Percentiles rank a stretch among this genome's conserved stretches.
These are phyloP conservation scores for Elsinoe fawcettii DNA, from an alignment of 2,329 filamentous ascomycete genomes.

Conservation along the genomic window DNA sequence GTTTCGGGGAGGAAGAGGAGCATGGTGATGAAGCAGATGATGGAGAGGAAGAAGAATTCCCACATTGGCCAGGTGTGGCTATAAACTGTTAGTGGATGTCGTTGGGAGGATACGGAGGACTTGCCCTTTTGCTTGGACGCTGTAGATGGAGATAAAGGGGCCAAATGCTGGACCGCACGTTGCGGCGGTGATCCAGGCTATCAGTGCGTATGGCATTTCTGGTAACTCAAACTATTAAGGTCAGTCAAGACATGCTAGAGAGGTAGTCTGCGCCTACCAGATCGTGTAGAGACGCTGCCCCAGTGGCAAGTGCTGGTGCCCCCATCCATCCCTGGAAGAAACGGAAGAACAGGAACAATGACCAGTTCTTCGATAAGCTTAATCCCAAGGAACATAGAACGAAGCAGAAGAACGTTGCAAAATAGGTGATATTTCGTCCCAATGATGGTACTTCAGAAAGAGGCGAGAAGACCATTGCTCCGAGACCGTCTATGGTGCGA, in stretches of 20 bases:
- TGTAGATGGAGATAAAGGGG: constrained; percentile 54
- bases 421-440: constrained; percentile 61
- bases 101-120: not conserved
- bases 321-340: constrained; percentile 62
- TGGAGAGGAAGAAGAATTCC: constrained; percentile 56
- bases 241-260: not conserved
- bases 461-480: constrained; percentile 58
- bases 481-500: constrained; percentile 42
- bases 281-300: constrained; percentile 50
- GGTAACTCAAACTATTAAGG: constrained; percentile 41
- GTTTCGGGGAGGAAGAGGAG: constrained; percentile 58
- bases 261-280: constrained; percentile 21
- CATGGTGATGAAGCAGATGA: constrained; percentile 52
- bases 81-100: not conserved
- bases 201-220: constrained; percentile 52
- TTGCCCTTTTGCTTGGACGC: constrained; percentile 35
- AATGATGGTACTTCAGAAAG: constrained; percentile 59
- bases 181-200: constrained; percentile 50
- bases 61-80: constrained; percentile 41
- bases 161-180: constrained; percentile 49
- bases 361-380: constrained; percentile 47
- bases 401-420: constrained; percentile 60
- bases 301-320: constrained; percentile 55
- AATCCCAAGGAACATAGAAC: constrained; percentile 51
- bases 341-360: constrained; percentile 50